Conservation (phyloP, 371 early-diverging fungal species). For the Mucor mucedo region DNA sequence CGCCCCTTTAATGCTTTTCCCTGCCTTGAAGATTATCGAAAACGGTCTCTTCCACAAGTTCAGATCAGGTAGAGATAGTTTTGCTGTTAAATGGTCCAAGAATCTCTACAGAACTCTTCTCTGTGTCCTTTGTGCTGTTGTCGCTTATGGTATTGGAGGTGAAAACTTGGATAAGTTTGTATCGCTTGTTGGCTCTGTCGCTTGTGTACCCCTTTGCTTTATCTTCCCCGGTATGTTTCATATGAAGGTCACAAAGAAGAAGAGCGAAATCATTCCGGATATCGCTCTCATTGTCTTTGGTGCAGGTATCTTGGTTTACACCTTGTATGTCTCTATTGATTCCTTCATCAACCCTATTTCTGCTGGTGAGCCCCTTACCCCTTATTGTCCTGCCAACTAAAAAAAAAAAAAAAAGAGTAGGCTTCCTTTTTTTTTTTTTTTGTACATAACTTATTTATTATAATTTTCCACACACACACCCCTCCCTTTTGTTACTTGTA, state of each 20-base stretch:
- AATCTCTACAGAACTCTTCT: constrained; percentile 61
- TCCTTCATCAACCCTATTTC: constrained; percentile 33
- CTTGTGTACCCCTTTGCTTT: constrained; percentile 63
- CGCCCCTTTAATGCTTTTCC: constrained; percentile 73
- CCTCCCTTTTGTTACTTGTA: neutral
- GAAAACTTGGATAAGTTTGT: constrained; percentile 77
- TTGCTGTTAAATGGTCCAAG: constrained; percentile 70
- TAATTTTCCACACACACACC: neutral
- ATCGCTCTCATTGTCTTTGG: constrained; percentile 55
- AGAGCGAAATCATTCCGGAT: constrained; percentile 40
- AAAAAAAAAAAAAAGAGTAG: neutral
- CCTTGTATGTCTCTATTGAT: constrained; percentile 36
- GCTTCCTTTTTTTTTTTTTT: neutral
- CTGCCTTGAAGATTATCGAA: constrained; percentile 78
- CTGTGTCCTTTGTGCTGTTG: constrained; percentile 51
- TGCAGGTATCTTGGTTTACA: constrained; percentile 51
- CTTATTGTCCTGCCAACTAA: constrained; percentile 4
- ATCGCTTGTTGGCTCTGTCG: constrained; percentile 54
- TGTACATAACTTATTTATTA: neutral
- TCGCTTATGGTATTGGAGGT: constrained; percentile 67
- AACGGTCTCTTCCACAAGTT: constrained; percentile 45
- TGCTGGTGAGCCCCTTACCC: constrained; percentile 5
- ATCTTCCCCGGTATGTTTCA: constrained; percentile 78
- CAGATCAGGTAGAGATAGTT: constrained; percentile 37
- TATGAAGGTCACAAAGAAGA: constrained; percentile 45